phyloP scores from a whole-genome alignment of 2,329 filamentous ascomycete genomes.

The Fusarium begoniae region DNA sequence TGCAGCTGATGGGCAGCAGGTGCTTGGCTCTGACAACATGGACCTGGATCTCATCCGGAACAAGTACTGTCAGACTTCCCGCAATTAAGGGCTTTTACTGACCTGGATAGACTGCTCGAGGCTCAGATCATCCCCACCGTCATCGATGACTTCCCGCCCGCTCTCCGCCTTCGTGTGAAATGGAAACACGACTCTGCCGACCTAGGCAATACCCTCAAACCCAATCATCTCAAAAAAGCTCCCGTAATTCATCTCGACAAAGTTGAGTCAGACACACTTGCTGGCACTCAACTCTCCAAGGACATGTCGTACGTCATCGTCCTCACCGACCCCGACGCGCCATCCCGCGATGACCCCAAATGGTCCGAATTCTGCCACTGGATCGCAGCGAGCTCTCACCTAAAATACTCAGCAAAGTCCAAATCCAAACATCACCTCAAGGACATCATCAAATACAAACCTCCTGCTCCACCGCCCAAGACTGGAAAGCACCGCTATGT shows the following conservation, averaged over 20 bases:
- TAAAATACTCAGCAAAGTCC: neutral
- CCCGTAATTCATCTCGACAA: constrained; percentile 2
- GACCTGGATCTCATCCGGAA: constrained; percentile 8
- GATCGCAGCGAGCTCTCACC: constrained; percentile 11
- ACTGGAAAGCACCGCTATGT: constrained; percentile 38
- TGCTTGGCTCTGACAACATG: neutral
- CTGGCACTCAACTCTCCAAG: neutral
- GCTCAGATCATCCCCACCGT: constrained; percentile 32
- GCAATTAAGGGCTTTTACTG: too few species aligned
- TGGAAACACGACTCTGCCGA: constrained; percentile 25
- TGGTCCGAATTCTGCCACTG: constrained; percentile 40
- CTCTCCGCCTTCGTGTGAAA: constrained; percentile 7
- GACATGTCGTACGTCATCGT: constrained; percentile 14
- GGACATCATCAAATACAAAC: constrained; percentile 29
- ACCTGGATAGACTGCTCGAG: neutral
- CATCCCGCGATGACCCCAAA: constrained; percentile 31
- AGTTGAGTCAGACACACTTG: neutral
- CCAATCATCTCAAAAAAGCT: neutral
- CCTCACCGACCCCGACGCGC: constrained; percentile 36
- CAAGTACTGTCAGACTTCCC: neutral
- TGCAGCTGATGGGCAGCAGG: neutral
- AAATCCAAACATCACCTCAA: neutral
- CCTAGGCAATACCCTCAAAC: constrained; percentile 29
- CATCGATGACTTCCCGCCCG: constrained; percentile 32
- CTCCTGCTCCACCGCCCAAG: constrained; percentile 29